Base-by-base conservation (phyloP, 2,329 filamentous ascomycete genomes). In the Parastagonospora nodorum region DNA sequence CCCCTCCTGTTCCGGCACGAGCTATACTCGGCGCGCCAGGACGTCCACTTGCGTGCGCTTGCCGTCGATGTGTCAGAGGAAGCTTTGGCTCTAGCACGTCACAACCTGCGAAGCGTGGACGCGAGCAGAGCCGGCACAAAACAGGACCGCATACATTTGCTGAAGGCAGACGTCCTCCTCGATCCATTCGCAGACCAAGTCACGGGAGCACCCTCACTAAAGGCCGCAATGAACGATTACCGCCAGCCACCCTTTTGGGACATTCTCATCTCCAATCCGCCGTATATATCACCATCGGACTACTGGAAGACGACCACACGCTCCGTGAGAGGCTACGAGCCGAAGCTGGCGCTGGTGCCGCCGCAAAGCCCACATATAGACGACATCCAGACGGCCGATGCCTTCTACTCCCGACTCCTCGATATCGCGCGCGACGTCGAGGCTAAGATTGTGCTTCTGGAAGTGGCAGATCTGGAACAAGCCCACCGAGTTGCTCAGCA, bases 251-350 rank as follows among this genome's bases (percentile, higher is more conserved):
- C 36, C 8, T 66, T 67, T 35, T 74, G 71, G 71, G 67, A 95
- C 55, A 75, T 97, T 4, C 74, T 99, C 1, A 83, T 94, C 31
- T 89, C 89, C 1, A 99, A 99, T 66, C 94, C 94, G 12, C 94
- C 94, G 0, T 97, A 97, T 70, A 87, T 97, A 43, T 95, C 92
- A 2, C 76, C 79, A 0, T 57, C 0, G 3, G 83, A 82, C 7
- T 92, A 89, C 64, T 74, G 79, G 33, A 80, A 74, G 33, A 83
- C 84, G 14, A 92, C 88, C 1, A 78, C 81, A 1, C 83, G 86
- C 24, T 93, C 89, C 10, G 93, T 97, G 28, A 84, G 91, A 12
- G 85, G 85, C 39, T 91, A 85, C 68, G 94, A 99, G 74, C 94
- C 94, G 3, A 83, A 78, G 57, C 74, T 89, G 10, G 94, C 94